Evolutionary conservation across 2,329 filamentous ascomycete genomes (phyloP).

Genomic region (Aspergillus calidoustus): DNA sequence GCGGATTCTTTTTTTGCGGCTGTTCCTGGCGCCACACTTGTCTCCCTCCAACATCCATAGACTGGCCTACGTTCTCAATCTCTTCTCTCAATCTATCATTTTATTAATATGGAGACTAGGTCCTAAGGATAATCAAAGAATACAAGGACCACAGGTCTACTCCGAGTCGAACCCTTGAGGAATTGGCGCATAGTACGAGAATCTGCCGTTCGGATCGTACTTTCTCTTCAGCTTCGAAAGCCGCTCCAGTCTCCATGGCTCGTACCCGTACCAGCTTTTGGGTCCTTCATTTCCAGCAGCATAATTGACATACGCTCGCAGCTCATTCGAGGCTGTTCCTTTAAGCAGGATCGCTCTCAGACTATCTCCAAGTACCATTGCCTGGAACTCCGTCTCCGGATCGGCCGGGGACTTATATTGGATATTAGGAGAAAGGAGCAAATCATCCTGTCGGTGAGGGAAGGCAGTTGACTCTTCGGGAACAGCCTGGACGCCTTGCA

Average conservation of each 20-base stretch:
- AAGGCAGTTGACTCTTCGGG: constrained; percentile 46
- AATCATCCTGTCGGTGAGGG: constrained; percentile 48
- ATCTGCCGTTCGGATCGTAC: constrained; percentile 30
- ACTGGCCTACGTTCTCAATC: background rate
- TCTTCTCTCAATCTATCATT: background rate
- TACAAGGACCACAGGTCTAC: background rate
- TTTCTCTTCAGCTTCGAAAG: constrained; percentile 41
- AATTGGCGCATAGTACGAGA: constrained; percentile 17
- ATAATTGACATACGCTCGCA: constrained; percentile 58
- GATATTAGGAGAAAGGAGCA: constrained; percentile 46
- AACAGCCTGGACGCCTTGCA: constrained; percentile 47
- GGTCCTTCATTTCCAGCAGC: constrained; percentile 54
- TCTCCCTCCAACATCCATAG: background rate
- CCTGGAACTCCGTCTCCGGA: constrained; percentile 38
- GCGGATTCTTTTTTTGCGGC: constrained; percentile 4
- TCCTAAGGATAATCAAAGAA: background rate
- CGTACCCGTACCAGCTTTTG: constrained; percentile 53
- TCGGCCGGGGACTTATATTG: constrained; percentile 35
- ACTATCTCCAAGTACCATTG: constrained; percentile 42
- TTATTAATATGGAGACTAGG: background rate
- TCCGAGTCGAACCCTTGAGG: background rate
- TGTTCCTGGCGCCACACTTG: constrained; percentile 14
- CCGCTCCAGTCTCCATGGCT: constrained; percentile 54
- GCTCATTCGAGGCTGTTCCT: constrained; percentile 37
- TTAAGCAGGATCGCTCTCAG: constrained; percentile 45